Percentiles rank a stretch among this genome's conserved stretches.
Evolutionary conservation across 495 filamentous ascomycete genomes (phyloP).

Genomic region (Hyaloscypha variabilis): DNA sequence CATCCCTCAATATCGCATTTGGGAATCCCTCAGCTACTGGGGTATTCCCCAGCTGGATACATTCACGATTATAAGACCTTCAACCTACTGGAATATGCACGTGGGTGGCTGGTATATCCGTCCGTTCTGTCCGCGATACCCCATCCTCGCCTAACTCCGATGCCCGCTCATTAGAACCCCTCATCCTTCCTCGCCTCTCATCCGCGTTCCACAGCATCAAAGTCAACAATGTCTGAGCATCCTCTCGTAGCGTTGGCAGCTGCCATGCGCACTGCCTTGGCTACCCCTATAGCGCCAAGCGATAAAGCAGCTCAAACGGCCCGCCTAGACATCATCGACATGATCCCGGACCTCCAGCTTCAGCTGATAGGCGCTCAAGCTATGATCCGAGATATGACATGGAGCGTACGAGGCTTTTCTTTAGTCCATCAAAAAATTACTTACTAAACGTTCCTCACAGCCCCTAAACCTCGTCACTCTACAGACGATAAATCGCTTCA

Average conservation of each 20-base stretch:
- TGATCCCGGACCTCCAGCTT: constrained; percentile 11
- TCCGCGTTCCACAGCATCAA: background rate
- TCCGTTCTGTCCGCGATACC: no score
- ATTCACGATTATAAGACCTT: no score
- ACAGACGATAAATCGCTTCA: constrained; percentile 32
- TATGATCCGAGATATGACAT: constrained; percentile 7
- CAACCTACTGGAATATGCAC: background rate
- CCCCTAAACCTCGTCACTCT: constrained; percentile 8
- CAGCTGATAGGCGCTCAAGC: background rate
- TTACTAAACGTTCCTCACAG: background rate
- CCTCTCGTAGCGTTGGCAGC: constrained; percentile 1
- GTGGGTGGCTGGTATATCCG: background rate
- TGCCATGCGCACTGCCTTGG: constrained; percentile 5
- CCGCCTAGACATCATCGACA: constrained; percentile 7
- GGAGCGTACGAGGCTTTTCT: no score
- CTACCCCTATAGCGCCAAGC: background rate
- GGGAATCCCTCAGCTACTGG: no score
- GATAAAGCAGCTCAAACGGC: background rate
- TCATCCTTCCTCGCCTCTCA: no score
- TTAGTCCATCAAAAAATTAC: no score
- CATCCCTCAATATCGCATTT: no score
- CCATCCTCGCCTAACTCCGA: no score
- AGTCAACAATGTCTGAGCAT: background rate
- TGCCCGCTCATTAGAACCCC: no score
- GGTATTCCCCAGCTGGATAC: no score